Evolutionary conservation across 1,284 basidiomycete species (phyloP), one percentile per base, ranked within the genome.

Genomic region (Erythrobasidium hasegawianum): DNA sequence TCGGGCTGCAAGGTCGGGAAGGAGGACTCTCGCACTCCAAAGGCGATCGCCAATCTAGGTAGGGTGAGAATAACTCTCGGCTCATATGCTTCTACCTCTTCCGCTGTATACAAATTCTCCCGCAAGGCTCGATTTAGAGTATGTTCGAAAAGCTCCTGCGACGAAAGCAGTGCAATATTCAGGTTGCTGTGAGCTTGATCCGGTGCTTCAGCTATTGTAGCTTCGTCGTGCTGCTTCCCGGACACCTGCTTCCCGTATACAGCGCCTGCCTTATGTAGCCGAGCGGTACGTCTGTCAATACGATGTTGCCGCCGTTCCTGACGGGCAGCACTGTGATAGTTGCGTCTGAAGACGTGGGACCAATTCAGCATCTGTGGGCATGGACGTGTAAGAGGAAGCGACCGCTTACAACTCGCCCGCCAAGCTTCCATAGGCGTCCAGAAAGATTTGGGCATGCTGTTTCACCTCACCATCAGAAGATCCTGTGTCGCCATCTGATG

Each of bases 31-130:
- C 54, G 18, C 8, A 64, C 22, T 1, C 61, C 61, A 38, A 52
- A 64, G 13, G 56, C 41, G 53, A 57, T 39, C 16, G 61, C 38
- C 20, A 64, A 22, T n/a, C 61, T 39, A 18, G 61, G 61, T 3
- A 64, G 61, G 9, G 61, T 64, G 18, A 64, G 52, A 39, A 64
- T 43, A 20, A 64, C 45, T 47, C 61, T 26, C 1, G 61, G 61
- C 10, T 64, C 61, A 22, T 52, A 57, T 4, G 54, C 22, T 16
- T 64, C 61, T 14, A 64, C 11, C 20, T 64, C 61, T 45, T 64
- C 61, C 1, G 3, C 20, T 14, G 53, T 29, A 38, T 45, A 64
- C 9, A 64, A 54, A 8, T 43, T 16, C 13, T 64, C 61, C 16
- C 16, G n/a, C 61, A 64, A n/a, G 9, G 61, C 52, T 47, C 53